Base-by-base conservation (phyloP, 2,329 filamentous ascomycete genomes). In the Pseudonectria buxi region DNA sequence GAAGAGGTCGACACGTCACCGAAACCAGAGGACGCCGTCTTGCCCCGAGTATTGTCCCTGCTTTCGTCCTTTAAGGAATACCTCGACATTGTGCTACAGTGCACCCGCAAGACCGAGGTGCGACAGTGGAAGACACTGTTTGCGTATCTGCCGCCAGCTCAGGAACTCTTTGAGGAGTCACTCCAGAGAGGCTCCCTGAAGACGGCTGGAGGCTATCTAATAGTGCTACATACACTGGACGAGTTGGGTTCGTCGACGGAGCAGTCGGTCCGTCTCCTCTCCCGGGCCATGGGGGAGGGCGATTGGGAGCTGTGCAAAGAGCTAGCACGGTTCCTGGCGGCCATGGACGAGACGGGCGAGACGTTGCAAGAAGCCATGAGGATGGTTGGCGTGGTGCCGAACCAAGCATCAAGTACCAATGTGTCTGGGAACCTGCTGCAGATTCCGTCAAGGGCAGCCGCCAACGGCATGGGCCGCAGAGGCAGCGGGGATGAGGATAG, bases 251-350 rank as follows among this genome's bases (percentile, higher is more conserved):
- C 79, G 2, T 83, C 80, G 14, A 81, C 79, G 11, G 81, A 86
- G 50, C 83, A 90, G 55, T 81, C 88, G 14, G 83, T 95, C 4
- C 76, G 88, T 10, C 67, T 98, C 15, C 73, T 98, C 38, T 78
- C 78, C 24, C 72, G 85, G 32, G 92, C 90, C 1, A 90, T 89
- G 51, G 72, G 78, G 24, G 87, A 89, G 58, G 79, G 81, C 32
- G 90, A 96, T 54, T 98, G 89, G 88, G 89, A 96, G 50, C 66
- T 98, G 18, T 96, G 92, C 64, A 92, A 88, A 51, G 92, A 98
- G 59, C 71, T 98, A 18, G 89, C 92, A 10, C 73, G 90, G n/a
- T 98, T 98, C 61, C 65, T 98, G 37, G 88, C 94, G 30, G 90
- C 90, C 5, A 78, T 98, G 51, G 92, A 98, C 55, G 81, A 86